A percentile compares a stretch with the other conserved stretches of the same genome.
Conservation (phyloP, 1,139 yeast genomes). For the Suhomyces bokatorum region DNA sequence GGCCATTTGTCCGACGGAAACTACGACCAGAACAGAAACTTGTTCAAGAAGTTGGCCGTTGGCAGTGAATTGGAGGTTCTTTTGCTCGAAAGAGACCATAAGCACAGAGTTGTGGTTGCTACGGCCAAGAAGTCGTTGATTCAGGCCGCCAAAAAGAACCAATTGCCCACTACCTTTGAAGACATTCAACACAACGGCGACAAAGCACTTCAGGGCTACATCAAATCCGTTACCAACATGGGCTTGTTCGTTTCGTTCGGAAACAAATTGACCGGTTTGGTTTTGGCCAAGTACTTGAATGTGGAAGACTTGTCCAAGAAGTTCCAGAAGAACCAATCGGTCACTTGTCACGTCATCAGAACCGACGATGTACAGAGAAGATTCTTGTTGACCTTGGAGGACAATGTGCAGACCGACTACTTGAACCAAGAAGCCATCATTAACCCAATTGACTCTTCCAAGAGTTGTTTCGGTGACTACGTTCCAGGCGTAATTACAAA, state of each 20-base stretch:
- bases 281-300: slow-evolving; percentile 71
- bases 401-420: slow-evolving; percentile 27
- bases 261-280: slow-evolving; percentile 78
- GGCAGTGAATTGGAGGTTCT: slow-evolving; percentile 64
- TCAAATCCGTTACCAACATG: slow-evolving; percentile 70
- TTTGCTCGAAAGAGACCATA: slow-evolving; percentile 67
- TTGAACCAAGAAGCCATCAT: slow-evolving; percentile 24
- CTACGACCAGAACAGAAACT: slow-evolving; percentile 68
- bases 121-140: slow-evolving; percentile 69
- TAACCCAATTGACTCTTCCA: slow-evolving; percentile 62
- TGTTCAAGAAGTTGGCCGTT: slow-evolving; percentile 54
- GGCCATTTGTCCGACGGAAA: slow-evolving; percentile 80
- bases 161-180: slow-evolving; percentile 58
- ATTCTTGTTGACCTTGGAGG: slow-evolving; percentile 63
- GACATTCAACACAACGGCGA: slow-evolving; percentile 55
- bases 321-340: slow-evolving; percentile 66
- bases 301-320: slow-evolving; percentile 57
- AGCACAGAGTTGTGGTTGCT: slow-evolving; percentile 59
- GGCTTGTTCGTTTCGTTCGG: slow-evolving; percentile 88
- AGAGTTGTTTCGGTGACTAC: slow-evolving; percentile 51
- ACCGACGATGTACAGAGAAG: slow-evolving; percentile 68
- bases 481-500: slow-evolving; percentile 61
- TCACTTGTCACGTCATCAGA: slow-evolving; percentile 62
- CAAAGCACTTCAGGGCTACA: slow-evolving; percentile 61
- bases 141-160: slow-evolving; percentile 55